Conservation (phyloP, 2,329 filamentous ascomycete species). For the Graphilbum ipis-grandicollis region DNA sequence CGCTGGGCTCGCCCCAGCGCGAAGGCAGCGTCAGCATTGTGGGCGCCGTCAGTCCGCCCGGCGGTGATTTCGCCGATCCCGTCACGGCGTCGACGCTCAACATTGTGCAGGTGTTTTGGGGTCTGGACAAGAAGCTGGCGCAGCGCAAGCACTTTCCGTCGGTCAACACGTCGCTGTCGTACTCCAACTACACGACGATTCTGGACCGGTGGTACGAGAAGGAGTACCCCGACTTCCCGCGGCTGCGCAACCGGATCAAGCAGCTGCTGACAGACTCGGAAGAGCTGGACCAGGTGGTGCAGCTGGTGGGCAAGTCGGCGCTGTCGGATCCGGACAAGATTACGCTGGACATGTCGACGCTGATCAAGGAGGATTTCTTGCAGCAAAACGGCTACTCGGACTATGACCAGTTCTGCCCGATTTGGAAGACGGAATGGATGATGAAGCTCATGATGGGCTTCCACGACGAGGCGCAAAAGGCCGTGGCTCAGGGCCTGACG, state of each 20-base stretch:
- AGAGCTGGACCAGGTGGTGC: conserved; percentile 95
- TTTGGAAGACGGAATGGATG: conserved; percentile 99
- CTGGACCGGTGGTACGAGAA: conserved; percentile 92
- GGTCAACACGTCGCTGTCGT: conserved; percentile 86
- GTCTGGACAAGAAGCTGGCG: conserved; percentile 97
- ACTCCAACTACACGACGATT: conserved; percentile 85
- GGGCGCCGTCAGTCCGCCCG: conserved; percentile 88
- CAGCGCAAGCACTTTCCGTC: conserved; percentile 99
- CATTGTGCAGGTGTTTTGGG: conserved; percentile 99
- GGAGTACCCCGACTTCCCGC: conserved; percentile 84
- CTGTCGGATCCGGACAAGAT: conserved; percentile 97
- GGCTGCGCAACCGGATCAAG: conserved; percentile 81
- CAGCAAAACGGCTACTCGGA: conserved; percentile 99
- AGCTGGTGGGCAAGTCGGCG: conserved; percentile 93
- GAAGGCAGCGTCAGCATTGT: conserved; percentile 93
- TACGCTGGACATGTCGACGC: conserved; percentile 74
- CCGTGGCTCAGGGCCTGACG: conserved; percentile 71
- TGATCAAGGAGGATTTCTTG: conserved; percentile 96
- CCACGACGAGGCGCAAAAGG: conserved; percentile 95
- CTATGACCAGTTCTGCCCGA: conserved; percentile 96
- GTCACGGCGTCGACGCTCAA: conserved; percentile 84
- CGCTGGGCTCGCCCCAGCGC: conserved; percentile 77
- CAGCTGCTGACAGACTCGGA: conserved; percentile 89
- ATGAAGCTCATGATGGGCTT: conserved; percentile 99
- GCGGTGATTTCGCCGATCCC: conserved; percentile 97